Evolutionary conservation across 768 basidiomycete species (phyloP), one percentile per base, ranked within the genome.

Genomic region (Pleurotus giganteus): DNA sequence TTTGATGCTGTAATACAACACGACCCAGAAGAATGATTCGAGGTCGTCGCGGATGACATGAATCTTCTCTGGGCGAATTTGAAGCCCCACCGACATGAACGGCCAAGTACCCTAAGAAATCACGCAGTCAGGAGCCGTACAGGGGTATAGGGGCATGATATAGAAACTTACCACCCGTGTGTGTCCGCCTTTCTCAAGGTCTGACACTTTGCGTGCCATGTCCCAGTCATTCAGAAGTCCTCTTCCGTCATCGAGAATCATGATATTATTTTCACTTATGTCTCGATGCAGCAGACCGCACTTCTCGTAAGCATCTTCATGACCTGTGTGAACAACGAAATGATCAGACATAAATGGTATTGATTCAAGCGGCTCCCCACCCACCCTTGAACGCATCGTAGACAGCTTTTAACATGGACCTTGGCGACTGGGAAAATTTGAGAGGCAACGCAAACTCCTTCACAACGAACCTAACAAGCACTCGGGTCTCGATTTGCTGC

Each of bases 61-160:
- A 7, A 32, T 21, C 27, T 63, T 62, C 8, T 6, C 15, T 8
- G 60, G 47, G 8, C 59, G 12, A 27, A 13, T 15, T 2, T 68
- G 60, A 3, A 73, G 47, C 4, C 44, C 50, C 0, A 57, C 50
- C 0, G 71, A 69, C 60, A 70, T 69, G 50, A 69, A 71, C 19
- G 62, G 61, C 69, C 69, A 71, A 12, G 69, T 71, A 0, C 71
- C 70, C 69, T 72, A 4, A 50, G n/a, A 36, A 32, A 19, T n/a
- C n/a, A n/a, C n/a, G n/a, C n/a, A n/a, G n/a, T n/a, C n/a, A n/a
- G n/a, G n/a, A n/a, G n/a, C n/a, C n/a, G n/a, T n/a, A n/a, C n/a
- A n/a, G n/a, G n/a, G n/a, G n/a, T n/a, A n/a, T n/a, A n/a, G n/a
- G n/a, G n/a, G n/a, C n/a, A n/a, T n/a, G n/a, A n/a, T n/a, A n/a